Evolutionary conservation across 176 grass and related monocot species (phyloP).

Genomic region (Canna indica): DNA sequence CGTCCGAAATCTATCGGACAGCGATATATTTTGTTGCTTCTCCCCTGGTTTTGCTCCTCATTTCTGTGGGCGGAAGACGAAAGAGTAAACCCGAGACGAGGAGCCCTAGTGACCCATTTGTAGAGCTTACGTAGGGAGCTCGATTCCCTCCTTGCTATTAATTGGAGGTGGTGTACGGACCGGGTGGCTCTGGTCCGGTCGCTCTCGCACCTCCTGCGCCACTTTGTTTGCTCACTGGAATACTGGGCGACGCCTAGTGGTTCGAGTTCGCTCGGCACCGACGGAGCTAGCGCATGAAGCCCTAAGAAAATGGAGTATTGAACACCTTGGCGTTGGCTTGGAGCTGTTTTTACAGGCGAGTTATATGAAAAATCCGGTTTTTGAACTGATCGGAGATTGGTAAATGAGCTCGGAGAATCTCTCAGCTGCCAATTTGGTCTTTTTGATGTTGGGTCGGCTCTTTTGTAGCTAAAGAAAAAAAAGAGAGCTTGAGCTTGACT

Average conservation of each 20-base stretch:
- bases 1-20: constrained; percentile 12
- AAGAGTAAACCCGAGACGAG: not conserved
- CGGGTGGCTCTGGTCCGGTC: not conserved
- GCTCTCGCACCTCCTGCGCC: not conserved
- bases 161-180: not conserved
- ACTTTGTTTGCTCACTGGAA: not conserved
- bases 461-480: not conserved
- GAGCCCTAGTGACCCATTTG: not conserved
- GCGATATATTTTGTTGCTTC: not conserved
- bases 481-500: not conserved
- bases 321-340: not conserved
- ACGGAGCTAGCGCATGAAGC: not conserved
- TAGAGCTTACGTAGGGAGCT: constrained; percentile 2
- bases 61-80: not conserved
- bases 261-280: not conserved
- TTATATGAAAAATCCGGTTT: not conserved
- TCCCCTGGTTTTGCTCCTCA: not conserved
- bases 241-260: not conserved
- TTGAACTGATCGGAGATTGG: not conserved
- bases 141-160: constrained; percentile 2
- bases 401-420: not conserved
- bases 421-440: not conserved
- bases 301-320: not conserved
- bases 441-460: not conserved
- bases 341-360: not conserved